These are phyloP conservation scores for Diversispora epigaea DNA, from an alignment of 192 early-diverging fungal genomes.

Conservation along the genomic window DNA sequence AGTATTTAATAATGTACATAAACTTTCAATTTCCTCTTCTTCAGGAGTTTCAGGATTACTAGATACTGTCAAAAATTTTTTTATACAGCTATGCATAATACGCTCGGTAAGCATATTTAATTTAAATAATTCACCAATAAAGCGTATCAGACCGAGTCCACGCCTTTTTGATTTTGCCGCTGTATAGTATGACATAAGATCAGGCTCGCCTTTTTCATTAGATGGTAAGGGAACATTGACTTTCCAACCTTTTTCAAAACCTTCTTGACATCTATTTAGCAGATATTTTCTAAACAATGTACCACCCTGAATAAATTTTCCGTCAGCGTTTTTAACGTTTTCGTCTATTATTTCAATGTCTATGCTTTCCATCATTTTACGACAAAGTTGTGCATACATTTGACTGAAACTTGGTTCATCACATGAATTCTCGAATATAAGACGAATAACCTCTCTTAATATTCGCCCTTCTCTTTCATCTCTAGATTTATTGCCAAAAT, in stretches of 20 bases:
- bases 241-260: no score
- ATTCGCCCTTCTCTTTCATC: slow-evolving; percentile 68
- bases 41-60: slow-evolving; percentile 75
- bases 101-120: slow-evolving; percentile 85
- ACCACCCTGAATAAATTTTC: slow-evolving; percentile 54
- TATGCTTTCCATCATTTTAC: slow-evolving; percentile 69
- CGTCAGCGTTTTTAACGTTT: slow-evolving; percentile 58
- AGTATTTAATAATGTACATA: slow-evolving; percentile 89
- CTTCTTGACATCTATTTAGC: slow-evolving; percentile 91
- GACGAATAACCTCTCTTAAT: slow-evolving; percentile 77
- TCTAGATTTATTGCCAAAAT: slow-evolving; percentile 69
- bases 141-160: slow-evolving; percentile 87
- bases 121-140: slow-evolving; percentile 97
- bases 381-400: slow-evolving; percentile 89
- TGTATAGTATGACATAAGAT: slow-evolving; percentile 79
- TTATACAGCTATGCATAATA: slow-evolving; percentile 94
- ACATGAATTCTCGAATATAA: slow-evolving; percentile 93
- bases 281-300: slow-evolving; percentile 88
- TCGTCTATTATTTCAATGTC: slow-evolving; percentile 59
- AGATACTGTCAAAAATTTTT: slow-evolving; percentile 72
- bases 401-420: slow-evolving; percentile 89
- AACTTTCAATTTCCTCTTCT: slow-evolving; percentile 93
- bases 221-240: no score
- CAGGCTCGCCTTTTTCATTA: no score
- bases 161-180: slow-evolving; percentile 91